Conservation (phyloP, 1,284 basidiomycete species). For the Ustanciosporium gigantosporum region DNA sequence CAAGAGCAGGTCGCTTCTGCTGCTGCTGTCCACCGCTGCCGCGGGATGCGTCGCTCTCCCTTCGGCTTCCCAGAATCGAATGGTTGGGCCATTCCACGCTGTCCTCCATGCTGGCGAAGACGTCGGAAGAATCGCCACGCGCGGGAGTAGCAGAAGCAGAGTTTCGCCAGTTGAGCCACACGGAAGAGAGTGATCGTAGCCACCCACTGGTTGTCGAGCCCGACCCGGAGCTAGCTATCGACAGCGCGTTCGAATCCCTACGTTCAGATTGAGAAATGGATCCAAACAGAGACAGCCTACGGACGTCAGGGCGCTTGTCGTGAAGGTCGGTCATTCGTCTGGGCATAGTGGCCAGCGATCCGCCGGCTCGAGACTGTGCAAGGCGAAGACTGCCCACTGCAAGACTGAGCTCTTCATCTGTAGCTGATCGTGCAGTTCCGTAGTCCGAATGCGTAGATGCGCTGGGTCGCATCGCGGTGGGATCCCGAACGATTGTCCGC, state of each 20-base stretch:
- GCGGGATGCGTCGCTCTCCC: conserved; percentile 21
- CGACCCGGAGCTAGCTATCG: conserved; percentile 25
- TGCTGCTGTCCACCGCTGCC: neutral
- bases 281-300: conserved; percentile 30
- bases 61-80: conserved; percentile 7
- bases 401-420: conserved; percentile 20
- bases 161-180: conserved; percentile 38
- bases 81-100: conserved; percentile 23
- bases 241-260: conserved; percentile 32
- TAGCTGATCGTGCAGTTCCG: neutral
- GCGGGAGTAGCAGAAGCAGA: conserved; percentile 26
- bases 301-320: conserved; percentile 10
- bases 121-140: conserved; percentile 22
- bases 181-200: conserved; percentile 41
- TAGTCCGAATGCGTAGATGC: conserved; percentile 1
- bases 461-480: neutral
- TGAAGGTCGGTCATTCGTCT: conserved; percentile 11
- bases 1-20: conserved; percentile 8
- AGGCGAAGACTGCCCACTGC: conserved; percentile 41
- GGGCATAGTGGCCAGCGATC: conserved; percentile 2
- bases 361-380: conserved; percentile 30
- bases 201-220: conserved; percentile 32
- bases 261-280: conserved; percentile 11
- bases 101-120: conserved; percentile 18
- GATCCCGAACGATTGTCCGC: too few relatives aligned